Conservation (phyloP, 2,329 filamentous ascomycete genomes). For the Fusarium torulosum region DNA sequence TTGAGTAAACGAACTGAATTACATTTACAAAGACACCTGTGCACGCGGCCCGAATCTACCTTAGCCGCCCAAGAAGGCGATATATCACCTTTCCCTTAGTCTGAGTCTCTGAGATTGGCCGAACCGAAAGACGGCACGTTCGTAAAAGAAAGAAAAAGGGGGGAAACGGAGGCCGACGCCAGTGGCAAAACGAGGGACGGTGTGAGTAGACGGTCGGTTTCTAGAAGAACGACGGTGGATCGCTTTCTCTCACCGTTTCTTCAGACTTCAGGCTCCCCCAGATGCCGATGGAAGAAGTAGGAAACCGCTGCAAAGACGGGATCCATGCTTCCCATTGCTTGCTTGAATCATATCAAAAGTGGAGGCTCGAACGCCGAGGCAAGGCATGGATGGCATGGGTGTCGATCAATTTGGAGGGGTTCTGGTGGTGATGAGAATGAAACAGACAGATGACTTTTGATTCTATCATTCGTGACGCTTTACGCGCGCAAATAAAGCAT, state of each 20-base stretch:
- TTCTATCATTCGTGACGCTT: conserved; percentile 10
- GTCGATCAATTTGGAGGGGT: conserved; percentile 29
- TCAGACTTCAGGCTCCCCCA: background rate
- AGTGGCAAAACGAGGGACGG: conserved; percentile 10
- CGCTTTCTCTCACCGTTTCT: conserved; percentile 29
- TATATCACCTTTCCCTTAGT: conserved; percentile 3
- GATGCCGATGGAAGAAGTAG: conserved; percentile 33
- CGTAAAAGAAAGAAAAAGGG: background rate
- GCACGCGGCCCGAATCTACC: conserved; percentile 44
- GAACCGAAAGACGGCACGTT: conserved; percentile 22
- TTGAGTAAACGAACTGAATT: conserved; percentile 15
- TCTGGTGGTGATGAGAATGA: conserved; percentile 22
- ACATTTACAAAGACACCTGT: conserved; percentile 35
- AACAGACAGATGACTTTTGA: conserved; percentile 4
- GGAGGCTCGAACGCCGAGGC: conserved; percentile 28
- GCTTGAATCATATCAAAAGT: conserved; percentile 4
- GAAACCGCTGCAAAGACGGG: conserved; percentile 14
- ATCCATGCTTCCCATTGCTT: background rate
- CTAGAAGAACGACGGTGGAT: conserved; percentile 34
- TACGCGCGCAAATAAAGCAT: conserved; percentile 10
- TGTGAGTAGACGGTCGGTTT: conserved; percentile 18
- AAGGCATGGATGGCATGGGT: background rate
- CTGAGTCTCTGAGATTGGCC: conserved; percentile 21
- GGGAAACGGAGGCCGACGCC: conserved; percentile 36
- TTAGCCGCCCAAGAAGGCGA: conserved; percentile 36